phyloP scores from a whole-genome alignment of 306 rosid genomes.

The Dryas alaskensis region DNA sequence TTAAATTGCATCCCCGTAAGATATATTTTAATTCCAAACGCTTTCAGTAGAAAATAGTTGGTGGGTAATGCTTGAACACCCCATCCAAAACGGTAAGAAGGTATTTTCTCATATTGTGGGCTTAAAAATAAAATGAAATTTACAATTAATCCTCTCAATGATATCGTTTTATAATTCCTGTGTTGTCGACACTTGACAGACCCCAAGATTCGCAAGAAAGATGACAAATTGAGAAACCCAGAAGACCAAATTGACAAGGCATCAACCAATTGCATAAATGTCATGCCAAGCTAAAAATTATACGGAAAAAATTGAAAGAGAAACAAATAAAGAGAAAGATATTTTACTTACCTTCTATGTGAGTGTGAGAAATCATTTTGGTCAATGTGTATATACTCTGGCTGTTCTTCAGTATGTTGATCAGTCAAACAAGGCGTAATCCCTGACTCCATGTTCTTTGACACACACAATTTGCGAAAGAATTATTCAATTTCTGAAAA shows the following conservation, averaged over 20 bases:
- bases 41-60: neutral
- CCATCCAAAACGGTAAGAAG: neutral
- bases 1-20: too few relatives aligned
- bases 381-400: slow-evolving; percentile 52
- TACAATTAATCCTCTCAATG: neutral
- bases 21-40: too few relatives aligned
- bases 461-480: too few relatives aligned
- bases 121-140: neutral
- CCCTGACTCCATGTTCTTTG: too few relatives aligned
- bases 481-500: too few relatives aligned
- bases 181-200: neutral
- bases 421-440: slow-evolving; percentile 43
- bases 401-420: slow-evolving; percentile 46
- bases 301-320: neutral
- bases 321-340: neutral
- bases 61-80: neutral
- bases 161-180: neutral
- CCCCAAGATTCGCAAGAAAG: neutral
- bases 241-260: neutral
- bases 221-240: neutral
- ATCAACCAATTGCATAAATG: neutral
- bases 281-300: neutral
- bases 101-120: neutral
- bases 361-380: slow-evolving; percentile 67
- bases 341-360: slow-evolving; percentile 49